Conservation (phyloP, 768 basidiomycete genomes). For the Auriscalpium microsporum region DNA sequence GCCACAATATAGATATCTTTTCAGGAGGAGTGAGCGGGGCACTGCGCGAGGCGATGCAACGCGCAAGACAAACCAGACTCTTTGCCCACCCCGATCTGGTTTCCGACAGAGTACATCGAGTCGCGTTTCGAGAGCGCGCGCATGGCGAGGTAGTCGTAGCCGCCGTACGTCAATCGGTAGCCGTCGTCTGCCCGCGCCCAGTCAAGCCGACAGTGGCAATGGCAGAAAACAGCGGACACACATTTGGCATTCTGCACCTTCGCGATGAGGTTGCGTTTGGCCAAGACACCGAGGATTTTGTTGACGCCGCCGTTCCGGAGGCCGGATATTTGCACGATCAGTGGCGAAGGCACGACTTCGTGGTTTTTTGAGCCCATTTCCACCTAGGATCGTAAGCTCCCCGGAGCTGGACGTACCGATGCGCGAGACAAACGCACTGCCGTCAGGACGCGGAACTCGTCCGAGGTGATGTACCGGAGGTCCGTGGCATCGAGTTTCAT, state of each 20-base stretch:
- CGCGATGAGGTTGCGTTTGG: conserved; percentile 86
- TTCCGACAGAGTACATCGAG: conserved; percentile 84
- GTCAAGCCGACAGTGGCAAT: neutral
- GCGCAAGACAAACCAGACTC: conserved; percentile 64
- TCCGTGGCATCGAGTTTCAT: conserved; percentile 97
- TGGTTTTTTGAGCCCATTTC: conserved; percentile 99
- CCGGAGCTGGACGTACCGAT: neutral
- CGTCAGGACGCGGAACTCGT: conserved; percentile 95
- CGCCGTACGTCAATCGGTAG: conserved; percentile 94
- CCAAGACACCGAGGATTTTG: conserved; percentile 82
- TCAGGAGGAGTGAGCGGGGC: neutral
- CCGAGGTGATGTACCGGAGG: conserved; percentile 82
- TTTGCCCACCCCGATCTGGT: conserved; percentile 97
- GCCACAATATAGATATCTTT: conserved; percentile 88
- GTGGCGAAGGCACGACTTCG: conserved; percentile 81
- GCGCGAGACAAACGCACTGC: conserved; percentile 43
- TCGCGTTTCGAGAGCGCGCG: conserved; percentile 87
- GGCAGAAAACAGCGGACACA: conserved; percentile 28
- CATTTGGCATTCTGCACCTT: conserved; percentile 91
- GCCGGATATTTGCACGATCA: conserved; percentile 92
- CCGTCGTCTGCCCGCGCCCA: conserved; percentile 68
- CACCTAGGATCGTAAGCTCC: conserved; percentile 41
- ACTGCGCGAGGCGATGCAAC: neutral
- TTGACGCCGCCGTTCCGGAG: conserved; percentile 88
- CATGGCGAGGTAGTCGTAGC: conserved; percentile 96